Percentiles rank a stretch among this genome's conserved stretches.
Conservation (phyloP, 2,329 filamentous ascomycete species). For the Coniella lustricola region DNA sequence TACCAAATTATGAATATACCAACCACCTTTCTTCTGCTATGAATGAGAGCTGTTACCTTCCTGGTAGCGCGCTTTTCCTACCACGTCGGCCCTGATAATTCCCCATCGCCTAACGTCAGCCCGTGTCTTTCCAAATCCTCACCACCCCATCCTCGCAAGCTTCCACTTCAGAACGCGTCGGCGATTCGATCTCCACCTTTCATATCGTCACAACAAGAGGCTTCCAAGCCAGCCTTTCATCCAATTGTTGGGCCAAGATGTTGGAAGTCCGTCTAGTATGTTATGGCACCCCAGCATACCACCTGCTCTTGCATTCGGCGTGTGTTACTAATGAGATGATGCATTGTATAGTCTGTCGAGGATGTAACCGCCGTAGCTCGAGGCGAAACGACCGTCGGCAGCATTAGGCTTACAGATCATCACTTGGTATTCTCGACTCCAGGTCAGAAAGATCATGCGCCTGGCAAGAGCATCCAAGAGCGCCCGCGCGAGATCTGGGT, state of each 20-base stretch:
- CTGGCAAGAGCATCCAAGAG: constrained; percentile 6
- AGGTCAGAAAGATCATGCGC: constrained; percentile 21
- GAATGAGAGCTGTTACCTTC: neutral
- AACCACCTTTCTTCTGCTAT: neutral
- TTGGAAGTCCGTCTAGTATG: constrained; percentile 22
- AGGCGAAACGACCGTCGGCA: constrained; percentile 50
- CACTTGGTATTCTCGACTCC: constrained; percentile 50
- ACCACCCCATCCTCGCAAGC: neutral
- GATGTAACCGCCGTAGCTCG: constrained; percentile 54
- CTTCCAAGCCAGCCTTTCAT: neutral
- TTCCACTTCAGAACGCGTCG: neutral
- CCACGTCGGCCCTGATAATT: neutral
- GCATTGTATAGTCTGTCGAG: constrained; percentile 43
- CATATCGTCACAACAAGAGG: no score
- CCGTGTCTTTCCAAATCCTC: neutral
- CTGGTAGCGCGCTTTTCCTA: neutral
- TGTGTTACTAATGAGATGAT: constrained; percentile 3
- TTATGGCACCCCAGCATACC: neutral
- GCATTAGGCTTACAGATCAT: constrained; percentile 55
- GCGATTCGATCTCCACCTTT: no score
- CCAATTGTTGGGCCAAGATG: constrained; percentile 10
- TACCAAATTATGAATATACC: neutral
- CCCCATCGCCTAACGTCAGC: neutral
- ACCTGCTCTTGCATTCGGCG: neutral
- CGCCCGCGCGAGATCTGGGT: constrained; percentile 72